phyloP scores from a whole-genome alignment of 805 yeast genomes.

The Yarrowia sp. region DNA sequence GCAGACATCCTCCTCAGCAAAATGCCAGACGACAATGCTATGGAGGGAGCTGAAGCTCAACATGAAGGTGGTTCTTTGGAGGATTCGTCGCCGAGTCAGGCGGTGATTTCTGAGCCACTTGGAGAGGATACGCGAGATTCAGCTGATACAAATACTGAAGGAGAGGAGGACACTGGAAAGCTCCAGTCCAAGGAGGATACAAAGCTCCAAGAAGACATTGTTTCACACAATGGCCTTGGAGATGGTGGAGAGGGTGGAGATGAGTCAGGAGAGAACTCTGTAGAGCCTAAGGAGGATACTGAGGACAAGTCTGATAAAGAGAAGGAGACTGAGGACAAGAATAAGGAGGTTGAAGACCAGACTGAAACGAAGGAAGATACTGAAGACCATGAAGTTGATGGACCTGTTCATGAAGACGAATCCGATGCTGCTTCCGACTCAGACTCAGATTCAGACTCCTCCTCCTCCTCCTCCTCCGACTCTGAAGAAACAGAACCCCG shows the following conservation, averaged over 20 bases:
- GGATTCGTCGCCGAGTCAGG: neutral
- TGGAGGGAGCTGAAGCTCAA: slow-evolving; percentile 24
- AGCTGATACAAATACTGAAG: neutral
- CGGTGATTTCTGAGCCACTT: neutral
- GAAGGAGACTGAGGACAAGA: neutral
- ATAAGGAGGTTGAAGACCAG: neutral
- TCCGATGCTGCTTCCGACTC: neutral
- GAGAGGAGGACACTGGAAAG: slow-evolving; percentile 13
- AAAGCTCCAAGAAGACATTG: no score
- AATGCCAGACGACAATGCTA: slow-evolving; percentile 14
- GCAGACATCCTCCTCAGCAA: slow-evolving; percentile 2
- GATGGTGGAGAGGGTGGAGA: no score
- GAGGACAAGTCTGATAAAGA: no score
- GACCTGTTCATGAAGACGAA: neutral
- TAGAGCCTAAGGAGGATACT: no score
- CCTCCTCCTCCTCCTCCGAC: neutral
- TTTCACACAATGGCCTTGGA: no score
- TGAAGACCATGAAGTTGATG: neutral
- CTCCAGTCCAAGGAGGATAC: slow-evolving; percentile 16
- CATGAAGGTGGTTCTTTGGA: slow-evolving; percentile 14
- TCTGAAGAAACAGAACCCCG: slow-evolving; percentile 41
- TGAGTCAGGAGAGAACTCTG: no score
- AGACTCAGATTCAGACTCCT: slow-evolving; percentile 26
- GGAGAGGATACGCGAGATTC: neutral
- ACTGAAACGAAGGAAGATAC: neutral